Conservation (phyloP, 495 filamentous ascomycete genomes). For the Podospora didyma region DNA sequence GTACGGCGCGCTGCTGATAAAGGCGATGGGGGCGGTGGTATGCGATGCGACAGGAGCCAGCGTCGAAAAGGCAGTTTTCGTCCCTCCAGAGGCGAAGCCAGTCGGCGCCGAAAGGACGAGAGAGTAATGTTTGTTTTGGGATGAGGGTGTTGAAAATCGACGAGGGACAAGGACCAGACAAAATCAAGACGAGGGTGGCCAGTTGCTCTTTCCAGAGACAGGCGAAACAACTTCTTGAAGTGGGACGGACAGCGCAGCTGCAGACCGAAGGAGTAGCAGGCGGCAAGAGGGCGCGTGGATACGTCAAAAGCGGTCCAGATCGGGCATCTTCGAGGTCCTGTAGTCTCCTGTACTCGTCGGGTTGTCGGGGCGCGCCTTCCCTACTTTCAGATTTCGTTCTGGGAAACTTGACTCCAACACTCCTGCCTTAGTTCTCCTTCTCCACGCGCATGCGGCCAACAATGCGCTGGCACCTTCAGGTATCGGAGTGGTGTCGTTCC, state of each 20-base stretch:
- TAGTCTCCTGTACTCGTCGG: background rate
- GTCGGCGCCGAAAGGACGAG: slow-evolving; percentile 11
- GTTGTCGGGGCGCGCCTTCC: slow-evolving; percentile 10
- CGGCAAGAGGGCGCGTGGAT: slow-evolving; percentile 9
- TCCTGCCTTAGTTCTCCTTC: slow-evolving; percentile 12
- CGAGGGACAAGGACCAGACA: background rate
- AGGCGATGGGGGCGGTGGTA: background rate
- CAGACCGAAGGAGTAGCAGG: background rate
- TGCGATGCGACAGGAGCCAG: slow-evolving; percentile 5
- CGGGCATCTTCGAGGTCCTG: slow-evolving; percentile 19
- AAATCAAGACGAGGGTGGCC: background rate
- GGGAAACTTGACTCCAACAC: background rate
- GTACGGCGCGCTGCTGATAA: too few species aligned
- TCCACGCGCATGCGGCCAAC: slow-evolving; percentile 8
- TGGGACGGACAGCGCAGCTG: background rate
- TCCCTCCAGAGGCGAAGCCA: slow-evolving; percentile 15
- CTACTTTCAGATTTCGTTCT: background rate
- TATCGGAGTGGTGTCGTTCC: slow-evolving; percentile 10
- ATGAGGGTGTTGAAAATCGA: background rate
- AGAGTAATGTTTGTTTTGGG: background rate
- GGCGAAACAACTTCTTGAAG: background rate
- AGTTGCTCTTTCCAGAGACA: background rate
- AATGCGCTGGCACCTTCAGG: background rate
- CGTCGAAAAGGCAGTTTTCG: slow-evolving; percentile 1
- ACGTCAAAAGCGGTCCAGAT: slow-evolving; percentile 22